Evolutionary conservation across 2,329 filamentous ascomycete species (phyloP).

Genomic region (Colletotrichum sp.): DNA sequence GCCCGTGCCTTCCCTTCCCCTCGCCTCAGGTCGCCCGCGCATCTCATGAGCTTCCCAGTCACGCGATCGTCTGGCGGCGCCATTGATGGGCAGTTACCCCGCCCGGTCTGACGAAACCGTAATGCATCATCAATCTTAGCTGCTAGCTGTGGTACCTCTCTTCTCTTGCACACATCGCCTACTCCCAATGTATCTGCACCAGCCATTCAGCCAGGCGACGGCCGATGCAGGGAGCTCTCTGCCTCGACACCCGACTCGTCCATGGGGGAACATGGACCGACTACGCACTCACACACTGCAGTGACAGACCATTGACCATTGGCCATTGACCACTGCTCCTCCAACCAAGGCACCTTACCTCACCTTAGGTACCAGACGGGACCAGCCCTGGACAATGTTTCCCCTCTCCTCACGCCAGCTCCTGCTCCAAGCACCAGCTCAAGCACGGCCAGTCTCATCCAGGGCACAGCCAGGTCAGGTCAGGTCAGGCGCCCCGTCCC

Average conservation of each 20-base stretch:
- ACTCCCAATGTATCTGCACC: background rate
- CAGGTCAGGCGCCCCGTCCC: slow-evolving; percentile 7
- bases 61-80: slow-evolving; percentile 20
- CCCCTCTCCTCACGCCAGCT: background rate
- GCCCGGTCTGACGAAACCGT: slow-evolving; percentile 24
- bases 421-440: background rate
- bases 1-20: background rate
- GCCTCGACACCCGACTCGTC: background rate
- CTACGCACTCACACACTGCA: background rate
- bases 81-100: slow-evolving; percentile 21
- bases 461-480: slow-evolving; percentile 3
- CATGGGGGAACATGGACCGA: background rate
- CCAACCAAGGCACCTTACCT: background rate
- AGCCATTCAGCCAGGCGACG: background rate
- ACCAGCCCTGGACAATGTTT: background rate
- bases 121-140: slow-evolving; percentile 14
- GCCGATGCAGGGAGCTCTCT: background rate
- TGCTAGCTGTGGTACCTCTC: background rate
- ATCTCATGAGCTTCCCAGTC: slow-evolving; percentile 9
- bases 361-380: background rate
- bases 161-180: background rate
- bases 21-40: background rate
- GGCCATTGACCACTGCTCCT: background rate
- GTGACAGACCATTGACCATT: background rate
- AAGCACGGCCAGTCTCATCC: background rate